phyloP scores from a whole-genome alignment of 768 basidiomycete species.

The Termitomyces sp. region DNA sequence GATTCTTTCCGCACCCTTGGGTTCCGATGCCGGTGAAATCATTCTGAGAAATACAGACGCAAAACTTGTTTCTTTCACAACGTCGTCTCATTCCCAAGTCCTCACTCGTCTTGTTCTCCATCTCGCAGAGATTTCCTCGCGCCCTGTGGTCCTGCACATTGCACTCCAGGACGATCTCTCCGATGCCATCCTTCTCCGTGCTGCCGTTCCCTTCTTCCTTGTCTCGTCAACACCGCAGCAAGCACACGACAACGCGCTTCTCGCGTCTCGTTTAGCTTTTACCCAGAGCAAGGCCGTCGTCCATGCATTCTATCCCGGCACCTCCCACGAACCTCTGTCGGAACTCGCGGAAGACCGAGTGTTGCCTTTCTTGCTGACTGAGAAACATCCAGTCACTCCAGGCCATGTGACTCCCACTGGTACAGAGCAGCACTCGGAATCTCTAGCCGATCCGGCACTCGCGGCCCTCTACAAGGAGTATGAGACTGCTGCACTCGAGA shows the following conservation, averaged over 20 bases:
- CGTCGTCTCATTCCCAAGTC: conserved; percentile 45
- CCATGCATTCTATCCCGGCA: conserved; percentile 68
- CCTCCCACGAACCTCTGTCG: conserved; percentile 34
- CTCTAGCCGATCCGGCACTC: conserved; percentile 22
- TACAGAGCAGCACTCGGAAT: conserved; percentile 3
- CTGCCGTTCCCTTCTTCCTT: conserved; percentile 78
- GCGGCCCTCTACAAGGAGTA: conserved; percentile 51
- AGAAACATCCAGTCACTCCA: conserved; percentile 34
- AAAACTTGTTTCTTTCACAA: conserved; percentile 59
- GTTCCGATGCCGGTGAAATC: conserved; percentile 61
- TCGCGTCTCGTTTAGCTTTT: conserved; percentile 78
- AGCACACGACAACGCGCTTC: conserved; percentile 86
- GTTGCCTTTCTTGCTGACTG: conserved; percentile 54
- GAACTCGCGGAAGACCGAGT: conserved; percentile 60
- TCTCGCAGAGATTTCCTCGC: conserved; percentile 61
- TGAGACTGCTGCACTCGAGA: conserved; percentile 64
- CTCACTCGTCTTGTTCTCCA: conserved; percentile 62
- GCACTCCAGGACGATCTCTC: conserved; percentile 65
- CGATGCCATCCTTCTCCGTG: conserved; percentile 71
- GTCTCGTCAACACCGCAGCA: conserved; percentile 75
- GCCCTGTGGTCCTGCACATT: conserved; percentile 71
- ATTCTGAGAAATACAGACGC: conserved; percentile 45
- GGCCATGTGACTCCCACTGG: conserved; percentile 19
- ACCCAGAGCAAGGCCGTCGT: conserved; percentile 73
- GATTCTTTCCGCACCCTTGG: conserved; percentile 51